Base-by-base conservation (phyloP, 2,329 filamentous ascomycete genomes). In the Aspergillus pseudotamarii region DNA sequence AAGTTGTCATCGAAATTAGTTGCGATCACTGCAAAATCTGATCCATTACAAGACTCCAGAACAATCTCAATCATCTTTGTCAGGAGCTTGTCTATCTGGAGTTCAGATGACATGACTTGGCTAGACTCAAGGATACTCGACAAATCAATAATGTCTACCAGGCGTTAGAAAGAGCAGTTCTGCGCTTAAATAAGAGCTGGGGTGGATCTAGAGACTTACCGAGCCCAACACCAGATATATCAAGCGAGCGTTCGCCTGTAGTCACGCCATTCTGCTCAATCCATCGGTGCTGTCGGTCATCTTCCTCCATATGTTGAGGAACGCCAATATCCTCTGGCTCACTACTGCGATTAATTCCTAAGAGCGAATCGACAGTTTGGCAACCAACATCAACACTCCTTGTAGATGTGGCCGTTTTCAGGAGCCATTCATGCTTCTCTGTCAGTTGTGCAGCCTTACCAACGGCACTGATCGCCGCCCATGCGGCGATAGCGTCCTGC, bases 31-130 rank as follows among this genome's bases (percentile, higher is more conserved):
- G 84, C 86, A 32, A 87, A 80, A 43, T 87, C 86, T 3, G 86
- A 87, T 0, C 82, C 82, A 26, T 86, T 87, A 19, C 87, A 88
- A 1, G 86, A 87, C 68, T 89, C 87, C 8, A 89, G 75, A 36
- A 89, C 88, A 64, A 89, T 89, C 61, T 85, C 84, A 19, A 86
- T 85, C 82, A 90, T 88, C 73, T 88, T 89, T 2, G 83, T 82
- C 60, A 89, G 78, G 4, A 90, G 79, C 57, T 84, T 85, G 64
- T 89, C 87, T 48, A 89, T 85, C 64, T 88, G 83, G 19, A 90
- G 79, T 69, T 89, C 87, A 16, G 86, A 89, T 8, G 87, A 89
- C 67, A 90, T 83, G 6, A 89, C 82, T 72, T 89, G 87, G 59
- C 85, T 88, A 30, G 86, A 88, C 68, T 89, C 86, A 5, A 90